Base-by-base conservation (phyloP, 2,329 filamentous ascomycete species). In the Stachybotrys chartarum region DNA sequence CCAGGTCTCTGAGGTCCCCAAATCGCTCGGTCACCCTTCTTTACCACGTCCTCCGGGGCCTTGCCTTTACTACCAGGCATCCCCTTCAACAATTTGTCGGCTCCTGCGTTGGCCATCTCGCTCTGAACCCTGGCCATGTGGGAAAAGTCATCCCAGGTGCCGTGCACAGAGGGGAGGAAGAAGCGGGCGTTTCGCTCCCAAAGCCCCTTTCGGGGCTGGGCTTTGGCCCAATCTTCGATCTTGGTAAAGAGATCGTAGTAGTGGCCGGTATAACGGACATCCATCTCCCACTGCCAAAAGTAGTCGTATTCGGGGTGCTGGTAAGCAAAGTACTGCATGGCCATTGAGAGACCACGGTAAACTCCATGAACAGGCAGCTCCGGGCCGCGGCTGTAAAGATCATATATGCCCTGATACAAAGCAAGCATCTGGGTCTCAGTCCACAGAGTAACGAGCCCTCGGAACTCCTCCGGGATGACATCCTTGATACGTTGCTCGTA, bases 261-360 rank as follows among this genome's bases (percentile, higher is more conserved):
- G 71, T 96, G 91, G 42, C 91, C 91, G 0, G 88, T 94, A 70
- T 95, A 96, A 32, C 91, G 86, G 49, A 92, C 84, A 65, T 96
- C 91, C 86, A 96, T 93, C 70, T 96, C 91, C 90, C 91, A 95
- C 61, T 96, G 90, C 91, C 91, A 96, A 71, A 91, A 91, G 72
- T 85, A 90, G 51, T 95, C 90, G 66, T 92, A 96, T 69, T 96
- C 91, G 1, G 90, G 88, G 70, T 96, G 91, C 64, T 84, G 82
- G 66, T 92, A 85, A 6, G 92, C 90, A 68, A 97, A 97, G 70
- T 93, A 89, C 66, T 97, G 92, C 76, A 97, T 86, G 0, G 92
- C 91, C 90, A 97, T 96, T 64, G 91, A 91, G 10, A 94, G 83
- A 54, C 90, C 92, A 53, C 94, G 88, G 73, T 97, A 97, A 8